Evolutionary conservation across 2,329 filamentous ascomycete species (phyloP), one percentile per base, ranked within the genome.

Genomic region (Sporothrix sp.): DNA sequence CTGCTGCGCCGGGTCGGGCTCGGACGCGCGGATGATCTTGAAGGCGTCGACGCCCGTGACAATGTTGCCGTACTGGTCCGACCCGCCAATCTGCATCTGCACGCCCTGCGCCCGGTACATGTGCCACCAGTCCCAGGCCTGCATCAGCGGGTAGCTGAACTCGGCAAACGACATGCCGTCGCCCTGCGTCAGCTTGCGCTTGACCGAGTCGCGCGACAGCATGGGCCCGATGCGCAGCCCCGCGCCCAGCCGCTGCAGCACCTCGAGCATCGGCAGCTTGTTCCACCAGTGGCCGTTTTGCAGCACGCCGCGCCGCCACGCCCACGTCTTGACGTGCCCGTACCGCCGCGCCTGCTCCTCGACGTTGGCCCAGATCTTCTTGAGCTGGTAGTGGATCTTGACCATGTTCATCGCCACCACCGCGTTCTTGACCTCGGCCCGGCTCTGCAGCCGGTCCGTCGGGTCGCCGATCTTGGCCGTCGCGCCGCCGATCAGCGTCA

Each of bases 61-160:
- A 57, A 98, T 97, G 67, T 98, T 98, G 56, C 93, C 93, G 63
- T 84, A 97, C 68, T 98, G 93, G 63, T 98, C 93, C 7, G 89
- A 89, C 35, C 93, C 93, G 52, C 93, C 93, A 48, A 98, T 87
- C 68, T 98, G 89, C 63, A 97, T 78, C 62, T 90, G 84, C 9
- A 89, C 74, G 43, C 76, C 76, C 21, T 75, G 73, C 42, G 78
- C 75, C 54, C 60, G 65, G 67, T 86, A 94, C 69, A 97, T 76
- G 58, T 86, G 76, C 87, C 87, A 97, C 79, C 90, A 98, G 65
- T 98, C 93, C 85, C 90, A 97, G 20, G 85, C 89, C 65, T 98
- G 93, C 60, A 97, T 79, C 14, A 98, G 69, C 1, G 94, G 93
- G 62, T 98, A 98, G 37, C 82, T 78, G 66, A 98, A 95, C 64